These are phyloP conservation scores for Neurospora sp. DNA, from an alignment of 495 filamentous ascomycete species.

Conservation along the genomic window DNA sequence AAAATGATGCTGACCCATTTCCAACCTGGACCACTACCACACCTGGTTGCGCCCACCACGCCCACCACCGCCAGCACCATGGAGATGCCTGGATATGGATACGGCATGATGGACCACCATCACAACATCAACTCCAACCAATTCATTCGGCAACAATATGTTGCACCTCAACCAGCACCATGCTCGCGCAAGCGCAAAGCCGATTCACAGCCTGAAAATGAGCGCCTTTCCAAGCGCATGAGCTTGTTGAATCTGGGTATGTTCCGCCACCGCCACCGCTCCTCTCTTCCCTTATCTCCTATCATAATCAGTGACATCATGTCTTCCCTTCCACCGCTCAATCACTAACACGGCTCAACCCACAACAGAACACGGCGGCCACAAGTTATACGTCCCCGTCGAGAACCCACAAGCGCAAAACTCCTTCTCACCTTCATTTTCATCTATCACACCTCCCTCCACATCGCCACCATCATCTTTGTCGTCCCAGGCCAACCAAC, in stretches of 20 bases:
- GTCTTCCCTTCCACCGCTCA: not conserved
- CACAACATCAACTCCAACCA: not conserved
- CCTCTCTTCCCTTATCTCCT: conserved; percentile 1
- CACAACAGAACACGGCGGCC: conserved; percentile 40
- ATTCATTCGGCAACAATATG: conserved; percentile 1
- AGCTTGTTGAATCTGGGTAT: conserved; percentile 72
- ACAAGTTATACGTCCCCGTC: conserved; percentile 47
- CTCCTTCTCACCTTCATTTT: conserved; percentile 2
- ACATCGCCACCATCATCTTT: not conserved
- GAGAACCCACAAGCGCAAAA: conserved; percentile 23
- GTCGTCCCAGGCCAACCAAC: conserved; percentile 2
- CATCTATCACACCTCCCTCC: not conserved
- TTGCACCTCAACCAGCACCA: conserved; percentile 5
- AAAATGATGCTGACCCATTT: not conserved
- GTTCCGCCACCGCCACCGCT: conserved; percentile 12
- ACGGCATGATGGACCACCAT: not conserved
- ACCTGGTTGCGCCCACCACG: not conserved
- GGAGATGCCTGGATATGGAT: not conserved
- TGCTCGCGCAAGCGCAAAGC: conserved; percentile 42
- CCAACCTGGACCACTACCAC: not conserved
- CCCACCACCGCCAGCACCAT: not conserved
- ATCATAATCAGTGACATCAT: not conserved
- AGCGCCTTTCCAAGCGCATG: conserved; percentile 68
- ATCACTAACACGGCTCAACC: conserved; percentile 8
- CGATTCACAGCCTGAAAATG: conserved; percentile 36